Conservation (phyloP, 148 eudicot species). For the Arctostaphylos glauca region DNA sequence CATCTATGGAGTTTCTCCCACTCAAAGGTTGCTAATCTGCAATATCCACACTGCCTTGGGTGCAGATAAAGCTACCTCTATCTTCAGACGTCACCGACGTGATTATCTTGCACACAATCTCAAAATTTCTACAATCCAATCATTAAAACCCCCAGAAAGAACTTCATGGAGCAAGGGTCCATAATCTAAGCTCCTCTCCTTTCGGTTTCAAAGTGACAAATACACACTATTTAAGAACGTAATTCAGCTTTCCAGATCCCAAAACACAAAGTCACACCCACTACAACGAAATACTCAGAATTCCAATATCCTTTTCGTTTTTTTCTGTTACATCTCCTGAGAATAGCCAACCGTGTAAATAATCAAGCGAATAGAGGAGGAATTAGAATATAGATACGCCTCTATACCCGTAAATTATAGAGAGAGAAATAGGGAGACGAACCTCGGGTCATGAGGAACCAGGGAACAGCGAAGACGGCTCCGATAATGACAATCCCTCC, state of each 20-base stretch:
- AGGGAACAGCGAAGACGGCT: conserved; percentile 60
- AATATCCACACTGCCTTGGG: neutral
- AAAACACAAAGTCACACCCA: too few relatives aligned
- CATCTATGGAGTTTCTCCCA: neutral
- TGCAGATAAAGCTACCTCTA: neutral
- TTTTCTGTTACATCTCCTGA: neutral
- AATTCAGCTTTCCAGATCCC: neutral
- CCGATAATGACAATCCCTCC: conserved; percentile 54
- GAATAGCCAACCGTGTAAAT: neutral
- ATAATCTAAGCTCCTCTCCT: neutral
- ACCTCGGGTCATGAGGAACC: conserved; percentile 82
- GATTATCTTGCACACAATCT: neutral
- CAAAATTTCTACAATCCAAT: neutral
- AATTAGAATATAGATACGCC: neutral
- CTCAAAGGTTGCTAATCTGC: neutral
- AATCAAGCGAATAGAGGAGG: neutral
- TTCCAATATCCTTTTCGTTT: neutral
- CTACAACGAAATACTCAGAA: neutral
- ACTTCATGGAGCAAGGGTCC: neutral
- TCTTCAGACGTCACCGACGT: neutral
- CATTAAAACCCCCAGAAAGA: too few relatives aligned
- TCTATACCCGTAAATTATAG: neutral
- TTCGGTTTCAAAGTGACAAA: neutral
- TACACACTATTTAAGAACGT: neutral
- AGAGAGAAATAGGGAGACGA: neutral